Base-by-base conservation (phyloP, 352 stramenopile genomes). In the Hyaloperonospora arabidopsidis region DNA sequence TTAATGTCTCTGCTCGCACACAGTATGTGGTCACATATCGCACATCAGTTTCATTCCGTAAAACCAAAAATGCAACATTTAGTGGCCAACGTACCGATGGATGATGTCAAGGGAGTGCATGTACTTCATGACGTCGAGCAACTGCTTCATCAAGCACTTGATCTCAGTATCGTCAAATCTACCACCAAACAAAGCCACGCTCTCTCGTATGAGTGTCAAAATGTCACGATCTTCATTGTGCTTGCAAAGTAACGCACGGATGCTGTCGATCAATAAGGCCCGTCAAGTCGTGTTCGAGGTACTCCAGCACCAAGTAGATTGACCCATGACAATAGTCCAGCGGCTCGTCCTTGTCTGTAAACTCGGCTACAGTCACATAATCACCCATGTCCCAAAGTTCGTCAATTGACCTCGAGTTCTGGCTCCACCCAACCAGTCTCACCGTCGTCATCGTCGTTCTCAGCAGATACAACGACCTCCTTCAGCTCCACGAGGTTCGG, bases 401-500 rank as follows among this genome's bases (percentile, higher is more conserved):
- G n/a, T n/a, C 18, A 18, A 35, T 5, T n/a, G 5, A 12, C 38
- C 19, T 21, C 19, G 13, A 18, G n/a, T 21, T 21, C 15, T 15
- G n/a, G 4, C 13, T 18, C 35, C 1, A 12, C 19, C 19, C 14
- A 40, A 25, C 6, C 8, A 12, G 23, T 45, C 64, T 57, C 43
- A 89, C 80, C 76, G 36, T 93, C 84, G 45, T 87, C 81, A 44
- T 84, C 79, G 38, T 95, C 86, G 19, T 90, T 86, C 48, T 91
- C 84, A 2, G 79, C 84, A 0, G 85, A 93, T 1, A 96, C 84
- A 1, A 98, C 89, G 41, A 98, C 92, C 68, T 98, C 95, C 54
- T 97, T 90, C 61, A 99, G 86, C 57, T 90, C 79, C 19, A 99
- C 92, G 52, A 99, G 76, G 69, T 97, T 98, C 17, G 78, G 82